These are phyloP conservation scores for Pelargonium australe DNA, from an alignment of 441 rosid genomes.

Conservation along the genomic window DNA sequence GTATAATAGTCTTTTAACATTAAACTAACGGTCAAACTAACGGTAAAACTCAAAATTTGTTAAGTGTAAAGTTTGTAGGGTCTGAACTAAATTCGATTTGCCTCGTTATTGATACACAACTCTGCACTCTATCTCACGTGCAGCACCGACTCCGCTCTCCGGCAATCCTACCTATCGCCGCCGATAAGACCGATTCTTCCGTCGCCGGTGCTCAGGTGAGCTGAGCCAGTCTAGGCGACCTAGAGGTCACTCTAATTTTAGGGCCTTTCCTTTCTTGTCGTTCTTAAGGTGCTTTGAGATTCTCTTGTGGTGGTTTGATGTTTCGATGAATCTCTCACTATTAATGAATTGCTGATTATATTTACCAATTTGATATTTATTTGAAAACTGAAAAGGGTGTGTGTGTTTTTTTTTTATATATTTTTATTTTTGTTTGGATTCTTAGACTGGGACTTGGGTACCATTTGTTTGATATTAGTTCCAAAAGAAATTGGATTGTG, in stretches of 20 bases:
- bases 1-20: no score
- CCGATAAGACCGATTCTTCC: neutral
- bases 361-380: no score
- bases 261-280: no score
- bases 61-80: no score
- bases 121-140: no score
- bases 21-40: no score
- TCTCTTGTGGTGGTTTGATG: neutral
- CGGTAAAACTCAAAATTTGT: no score
- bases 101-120: no score
- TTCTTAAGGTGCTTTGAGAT: neutral
- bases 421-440: neutral
- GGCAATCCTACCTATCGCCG: neutral
- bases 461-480: neutral
- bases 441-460: neutral
- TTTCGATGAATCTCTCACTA: no score
- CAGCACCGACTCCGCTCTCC: neutral
- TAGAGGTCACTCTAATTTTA: neutral
- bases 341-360: neutral
- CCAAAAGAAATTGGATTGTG: neutral
- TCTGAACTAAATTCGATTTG: no score
- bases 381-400: neutral
- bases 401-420: no score
- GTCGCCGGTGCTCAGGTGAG: neutral
- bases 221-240: neutral